These are phyloP conservation scores for Umbellularia californica DNA, from an alignment of 164 flowering plant species.

Conservation along the genomic window DNA sequence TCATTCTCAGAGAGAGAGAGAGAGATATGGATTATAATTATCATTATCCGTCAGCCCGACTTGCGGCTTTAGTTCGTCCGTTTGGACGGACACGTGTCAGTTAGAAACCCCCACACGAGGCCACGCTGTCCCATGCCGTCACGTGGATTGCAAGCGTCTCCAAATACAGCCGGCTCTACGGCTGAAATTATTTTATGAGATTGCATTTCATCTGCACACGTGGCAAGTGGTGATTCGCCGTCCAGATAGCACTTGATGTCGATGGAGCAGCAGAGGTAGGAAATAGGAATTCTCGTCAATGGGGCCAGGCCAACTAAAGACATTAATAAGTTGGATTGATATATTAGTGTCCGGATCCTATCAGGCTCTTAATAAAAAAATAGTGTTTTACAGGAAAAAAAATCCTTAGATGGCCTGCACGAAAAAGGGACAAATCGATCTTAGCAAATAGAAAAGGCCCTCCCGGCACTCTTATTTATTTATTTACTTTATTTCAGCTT, in stretches of 20 bases:
- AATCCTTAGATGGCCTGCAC: too few species aligned
- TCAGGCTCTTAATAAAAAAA: too few species aligned
- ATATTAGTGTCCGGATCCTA: too few species aligned
- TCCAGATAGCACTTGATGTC: not conserved
- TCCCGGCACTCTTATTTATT: too few species aligned
- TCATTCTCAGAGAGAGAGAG: not conserved
- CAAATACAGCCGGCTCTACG: not conserved
- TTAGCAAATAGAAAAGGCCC: too few species aligned
- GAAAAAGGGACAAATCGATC: too few species aligned
- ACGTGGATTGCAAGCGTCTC: not conserved
- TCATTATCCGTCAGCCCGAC: not conserved
- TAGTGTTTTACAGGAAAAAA: too few species aligned
- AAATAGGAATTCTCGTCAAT: not conserved
- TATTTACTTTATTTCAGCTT: too few species aligned
- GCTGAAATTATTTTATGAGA: not conserved
- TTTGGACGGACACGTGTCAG: not conserved
- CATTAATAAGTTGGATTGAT: not conserved
- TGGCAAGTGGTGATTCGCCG: not conserved
- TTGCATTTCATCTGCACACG: not conserved
- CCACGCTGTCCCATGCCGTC: not conserved
- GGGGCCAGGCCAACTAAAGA: not conserved
- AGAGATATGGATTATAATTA: too few species aligned
- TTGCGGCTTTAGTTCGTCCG: not conserved
- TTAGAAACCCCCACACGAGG: not conserved
- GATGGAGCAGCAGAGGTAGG: not conserved